Evolutionary conservation across 2,329 filamentous ascomycete species (phyloP), one percentile per base, ranked within the genome.

Genomic region (Trichocomaceae sp.): DNA sequence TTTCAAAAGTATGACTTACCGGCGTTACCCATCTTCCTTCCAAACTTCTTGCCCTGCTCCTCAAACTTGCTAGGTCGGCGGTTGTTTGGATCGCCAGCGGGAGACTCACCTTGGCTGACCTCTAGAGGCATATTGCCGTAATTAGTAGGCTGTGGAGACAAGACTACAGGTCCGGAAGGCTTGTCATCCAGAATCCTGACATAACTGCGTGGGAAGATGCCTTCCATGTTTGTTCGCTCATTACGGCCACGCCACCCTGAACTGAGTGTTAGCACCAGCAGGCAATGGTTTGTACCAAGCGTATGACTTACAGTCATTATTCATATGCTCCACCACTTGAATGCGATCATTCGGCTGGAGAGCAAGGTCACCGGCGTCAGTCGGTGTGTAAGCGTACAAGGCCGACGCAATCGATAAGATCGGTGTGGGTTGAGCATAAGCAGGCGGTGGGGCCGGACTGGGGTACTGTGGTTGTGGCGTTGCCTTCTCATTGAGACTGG

Each of bases 201-300:
- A 69, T 97, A 97, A 69, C 82, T 90, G 63, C 86, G 83, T n/a
- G 92, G 92, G 80, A 97, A 97, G 69, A 97, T 96, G 64, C 92
- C 92, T 74, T 95, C 89, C 62, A 83, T 76, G 54, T 86, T 86
- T 8, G 90, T 95, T 52, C 90, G 84, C 66, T 86, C 78, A 73
- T 95, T 96, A 63, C 82, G 83, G 62, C 92, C 92, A 79, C 90
- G 90, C 96, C 92, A 77, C 74, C 74, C 74, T 77, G 45, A 20
- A 53, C 19, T n/a, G 20, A 37, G 46, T 41, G 54, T 65, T 57
- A 66, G 58, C 44, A 45, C 20, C 8, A 19, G 22, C 17, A 20
- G 3, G 22, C 39, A 52, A 20, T 39, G 5, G 35, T 29, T 17
- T 6, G 31, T 2, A 15, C 3, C 22, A 19, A 10, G 10, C 3